These are phyloP conservation scores for Calcarisporium arbuscula DNA, from an alignment of 2,329 filamentous ascomycete species.

Conservation along the genomic window DNA sequence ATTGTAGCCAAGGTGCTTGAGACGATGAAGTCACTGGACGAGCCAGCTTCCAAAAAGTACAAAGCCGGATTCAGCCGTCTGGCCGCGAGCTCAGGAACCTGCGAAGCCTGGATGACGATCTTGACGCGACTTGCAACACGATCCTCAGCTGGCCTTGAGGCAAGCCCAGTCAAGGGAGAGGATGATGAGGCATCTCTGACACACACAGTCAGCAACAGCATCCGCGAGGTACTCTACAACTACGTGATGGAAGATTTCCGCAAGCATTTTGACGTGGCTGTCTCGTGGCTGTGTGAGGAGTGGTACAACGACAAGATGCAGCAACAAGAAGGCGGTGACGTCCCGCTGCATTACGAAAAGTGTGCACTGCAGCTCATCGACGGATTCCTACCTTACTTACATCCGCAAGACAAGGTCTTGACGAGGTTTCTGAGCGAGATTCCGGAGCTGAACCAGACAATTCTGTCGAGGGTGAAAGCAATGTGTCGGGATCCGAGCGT, in stretches of 20 bases:
- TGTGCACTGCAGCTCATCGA: conserved; percentile 80
- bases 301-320: conserved; percentile 82
- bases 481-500: conserved; percentile 62
- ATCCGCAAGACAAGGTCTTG: conserved; percentile 81
- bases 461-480: conserved; percentile 66
- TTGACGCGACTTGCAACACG: conserved; percentile 80
- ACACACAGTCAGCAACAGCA: conserved; percentile 55
- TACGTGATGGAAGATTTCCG: conserved; percentile 93
- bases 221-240: conserved; percentile 73
- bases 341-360: conserved; percentile 65
- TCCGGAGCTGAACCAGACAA: conserved; percentile 65
- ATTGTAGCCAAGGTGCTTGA: conserved; percentile 73
- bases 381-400: conserved; percentile 84
- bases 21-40: conserved; percentile 68
- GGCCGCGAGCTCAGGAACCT: conserved; percentile 76
- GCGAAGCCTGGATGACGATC: conserved; percentile 87
- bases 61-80: conserved; percentile 75
- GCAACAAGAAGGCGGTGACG: conserved; percentile 35
- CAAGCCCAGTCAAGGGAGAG: conserved; percentile 50
- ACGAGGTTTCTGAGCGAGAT: conserved; percentile 90
- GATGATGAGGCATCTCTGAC: conserved; percentile 38
- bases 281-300: conserved; percentile 93
- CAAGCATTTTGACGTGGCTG: conserved; percentile 79
- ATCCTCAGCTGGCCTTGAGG: conserved; percentile 64
- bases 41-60: conserved; percentile 52